Evolutionary conservation across 805 yeast species (phyloP).

Genomic region (Candida vaughaniae): DNA sequence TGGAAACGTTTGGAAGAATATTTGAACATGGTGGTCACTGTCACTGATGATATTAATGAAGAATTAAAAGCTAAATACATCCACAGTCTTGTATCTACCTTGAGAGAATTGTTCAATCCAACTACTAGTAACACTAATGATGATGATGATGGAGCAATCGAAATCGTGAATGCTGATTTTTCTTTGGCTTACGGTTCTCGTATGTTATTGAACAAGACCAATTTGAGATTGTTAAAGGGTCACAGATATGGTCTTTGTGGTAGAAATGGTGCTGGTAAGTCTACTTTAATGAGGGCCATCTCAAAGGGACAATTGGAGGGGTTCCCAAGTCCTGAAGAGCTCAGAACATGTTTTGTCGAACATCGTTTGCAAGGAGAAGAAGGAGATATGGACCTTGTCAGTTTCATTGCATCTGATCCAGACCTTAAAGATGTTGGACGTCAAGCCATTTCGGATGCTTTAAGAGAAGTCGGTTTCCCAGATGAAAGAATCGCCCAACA

Average conservation of each 20-base stretch:
- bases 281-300: constrained; percentile 94
- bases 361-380: constrained; percentile 95
- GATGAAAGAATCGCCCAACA: constrained; percentile 86
- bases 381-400: constrained; percentile 83
- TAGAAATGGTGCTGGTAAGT: constrained; percentile 98
- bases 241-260: constrained; percentile 98
- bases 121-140: constrained; percentile 49
- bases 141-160: constrained; percentile 76
- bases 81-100: constrained; percentile 43
- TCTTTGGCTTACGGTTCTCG: constrained; percentile 97
- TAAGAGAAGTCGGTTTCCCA: constrained; percentile 85
- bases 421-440: constrained; percentile 64
- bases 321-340: constrained; percentile 83
- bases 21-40: constrained; percentile 36
- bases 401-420: constrained; percentile 86
- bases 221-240: constrained; percentile 82
- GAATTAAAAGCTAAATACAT: constrained; percentile 40
- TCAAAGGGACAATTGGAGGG: constrained; percentile 97
- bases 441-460: constrained; percentile 72
- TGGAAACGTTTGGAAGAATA: constrained; percentile 54
- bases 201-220: constrained; percentile 93
- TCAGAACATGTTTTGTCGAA: constrained; percentile 95
- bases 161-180: constrained; percentile 90
- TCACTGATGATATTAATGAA: constrained; percentile 24
- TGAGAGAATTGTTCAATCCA: constrained; percentile 52